Evolutionary conservation across 2,329 filamentous ascomycete genomes (phyloP), one percentile per base, ranked within the genome.

Genomic region (Cryphonectria nitschkei): DNA sequence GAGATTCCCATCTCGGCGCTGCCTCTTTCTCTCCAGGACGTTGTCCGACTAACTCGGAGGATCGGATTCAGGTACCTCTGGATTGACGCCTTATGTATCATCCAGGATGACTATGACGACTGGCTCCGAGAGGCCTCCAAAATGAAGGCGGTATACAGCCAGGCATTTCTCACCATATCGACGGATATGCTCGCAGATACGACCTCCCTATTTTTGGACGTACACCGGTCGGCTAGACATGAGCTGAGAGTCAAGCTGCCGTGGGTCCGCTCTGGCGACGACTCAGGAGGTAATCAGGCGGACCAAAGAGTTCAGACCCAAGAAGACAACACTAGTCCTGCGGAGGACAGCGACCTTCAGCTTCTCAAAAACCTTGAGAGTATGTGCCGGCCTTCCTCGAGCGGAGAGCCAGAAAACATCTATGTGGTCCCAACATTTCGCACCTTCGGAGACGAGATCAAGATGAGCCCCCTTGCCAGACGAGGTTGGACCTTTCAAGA

Each of bases 51-150:
- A 19, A 41, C 34, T 1, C n/a, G 46, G 29, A 41, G 19, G 61
- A 14, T 70, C 14, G 68, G 52, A 3, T 67, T 70, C 29, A 26
- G 26, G 14, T 66, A 69, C n/a, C 26, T 69, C 16, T 70, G 68
- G 68, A 26, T 67, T 29, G 68, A 70, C 41, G 37, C 63, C 3
- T 43, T 67, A 3, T 67, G 68, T 14, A 70, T 70, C 56, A 7
- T 65, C 8, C 68, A 70, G 39, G 68, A 67, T 29, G 68, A 70
- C 37, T 19, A 19, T 13, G 32, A 67, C 5, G 68, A 70, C 34
- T 70, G 68, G 68, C 2, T 32, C 11, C 63, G 52, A 22, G 52
- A 70, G n/a, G 54, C 68, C 3, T 66, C 68, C 8, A 61, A 26
- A 19, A 70, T 70, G 68, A 60, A 34, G 32, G 62, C 11, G 11